Evolutionary conservation across 2,329 filamentous ascomycete species (phyloP), one percentile per base, ranked within the genome.

Genomic region (Cytospora schulzeri): DNA sequence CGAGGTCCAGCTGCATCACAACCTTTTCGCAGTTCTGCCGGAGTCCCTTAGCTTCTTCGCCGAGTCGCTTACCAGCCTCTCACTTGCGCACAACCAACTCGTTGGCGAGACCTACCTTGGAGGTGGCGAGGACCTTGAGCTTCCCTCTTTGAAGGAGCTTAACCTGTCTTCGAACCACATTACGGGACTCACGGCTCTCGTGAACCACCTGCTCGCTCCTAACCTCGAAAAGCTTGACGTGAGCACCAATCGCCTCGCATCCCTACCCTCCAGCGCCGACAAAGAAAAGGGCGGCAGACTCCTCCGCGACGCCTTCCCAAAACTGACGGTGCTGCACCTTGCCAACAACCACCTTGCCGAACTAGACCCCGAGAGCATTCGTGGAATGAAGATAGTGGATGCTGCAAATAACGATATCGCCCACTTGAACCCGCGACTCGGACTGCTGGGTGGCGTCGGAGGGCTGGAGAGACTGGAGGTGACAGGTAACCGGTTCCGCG

Each of bases 401-500:
- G 86, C 92, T 11, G 87, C 87, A 68, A 93, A 92, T 75, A 98
- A 98, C 72, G 90, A 94, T 58, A 92, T 98, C 67, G 85, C 85
- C n/a, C 85, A 87, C 55, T 79, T 98, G 17, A 91, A 95, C 66
- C 90, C 93, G 0, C 87, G 89, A 9, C 83, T 98, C 14, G 94
- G 94, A 0, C 79, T 96, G 15, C 80, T 96, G 0, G 88, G 89
- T 28, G 89, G 88, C 1, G 81, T 75, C 5, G 81, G 82, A 2
- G 78, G 87, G 70, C 68, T 86, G 78, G 79, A 90, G 81, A 76
- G 85, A 61, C 79, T 97, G 12, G 90, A 96, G 56, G 90, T 97
- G 4, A 86, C 85, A 31, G 93, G 93, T 0, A 98, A 98, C 74
- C 84, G 88, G 35, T 98, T 98, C 77, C 84, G 92, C 35, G 92